Evolutionary conservation across 108 stramenopile genomes (phyloP).

Genomic region (Nitzschia palea): DNA sequence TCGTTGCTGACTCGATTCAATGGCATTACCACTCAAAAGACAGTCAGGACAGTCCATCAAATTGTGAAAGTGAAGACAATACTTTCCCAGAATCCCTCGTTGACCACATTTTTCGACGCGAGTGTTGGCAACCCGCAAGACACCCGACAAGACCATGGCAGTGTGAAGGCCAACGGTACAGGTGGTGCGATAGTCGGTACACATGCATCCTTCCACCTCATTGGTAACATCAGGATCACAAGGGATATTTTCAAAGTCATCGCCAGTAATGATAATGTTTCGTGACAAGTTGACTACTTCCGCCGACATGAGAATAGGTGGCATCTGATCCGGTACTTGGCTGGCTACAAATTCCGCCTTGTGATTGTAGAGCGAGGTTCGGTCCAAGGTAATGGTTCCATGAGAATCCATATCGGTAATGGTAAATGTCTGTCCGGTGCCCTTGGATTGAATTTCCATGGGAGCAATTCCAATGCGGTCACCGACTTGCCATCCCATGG

Average conservation of each 20-base stretch:
- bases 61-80: slow-evolving; percentile 59
- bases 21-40: slow-evolving; percentile 50
- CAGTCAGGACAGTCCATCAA: slow-evolving; percentile 48
- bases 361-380: slow-evolving; percentile 28
- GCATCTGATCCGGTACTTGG: neutral
- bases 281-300: slow-evolving; percentile 60
- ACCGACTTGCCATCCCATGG: slow-evolving; percentile 62
- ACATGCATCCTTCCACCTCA: slow-evolving; percentile 44
- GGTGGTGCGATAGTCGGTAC: slow-evolving; percentile 38
- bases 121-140: slow-evolving; percentile 38
- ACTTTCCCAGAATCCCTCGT: slow-evolving; percentile 54
- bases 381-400: slow-evolving; percentile 39
- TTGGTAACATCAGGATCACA: slow-evolving; percentile 49
- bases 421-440: slow-evolving; percentile 44
- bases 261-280: slow-evolving; percentile 60
- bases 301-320: slow-evolving; percentile 39
- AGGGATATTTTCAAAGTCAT: slow-evolving; percentile 49
- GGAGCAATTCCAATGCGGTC: slow-evolving; percentile 62
- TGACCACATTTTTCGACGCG: slow-evolving; percentile 64
- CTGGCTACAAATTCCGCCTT: slow-evolving; percentile 34
- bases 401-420: slow-evolving; percentile 36
- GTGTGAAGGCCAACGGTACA: slow-evolving; percentile 64
- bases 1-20: slow-evolving; percentile 57
- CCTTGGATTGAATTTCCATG: slow-evolving; percentile 34
- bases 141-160: slow-evolving; percentile 26